A percentile compares a stretch with the other conserved stretches of the same genome.
Conservation (phyloP, 2,329 filamentous ascomycete genomes). For the Arachnopeziza araneosa region DNA sequence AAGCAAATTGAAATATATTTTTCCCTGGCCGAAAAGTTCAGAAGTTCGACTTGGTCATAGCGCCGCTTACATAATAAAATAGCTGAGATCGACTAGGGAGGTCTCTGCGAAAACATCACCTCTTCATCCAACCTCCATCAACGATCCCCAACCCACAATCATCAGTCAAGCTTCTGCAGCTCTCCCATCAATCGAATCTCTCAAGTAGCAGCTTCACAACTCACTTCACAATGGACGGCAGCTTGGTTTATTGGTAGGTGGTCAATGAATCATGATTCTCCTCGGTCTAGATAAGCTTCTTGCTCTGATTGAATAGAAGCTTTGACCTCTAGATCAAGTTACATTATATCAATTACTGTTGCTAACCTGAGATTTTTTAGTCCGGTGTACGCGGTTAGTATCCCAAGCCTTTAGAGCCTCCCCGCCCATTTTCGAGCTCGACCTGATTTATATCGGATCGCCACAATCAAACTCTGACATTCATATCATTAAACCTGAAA, state of each 20-base stretch:
- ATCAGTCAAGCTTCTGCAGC: slow-evolving; percentile 20
- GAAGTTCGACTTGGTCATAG: background rate
- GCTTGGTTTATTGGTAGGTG: slow-evolving; percentile 58
- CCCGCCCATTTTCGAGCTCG: slow-evolving; percentile 9
- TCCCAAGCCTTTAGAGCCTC: slow-evolving; percentile 17
- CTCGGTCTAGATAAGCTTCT: slow-evolving; percentile 17
- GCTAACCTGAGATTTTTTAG: slow-evolving; percentile 51
- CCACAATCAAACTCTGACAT: slow-evolving; percentile 10
- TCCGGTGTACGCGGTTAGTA: slow-evolving; percentile 98
- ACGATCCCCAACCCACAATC: slow-evolving; percentile 21
- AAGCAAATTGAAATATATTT: background rate
- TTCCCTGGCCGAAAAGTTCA: background rate
- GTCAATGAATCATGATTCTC: slow-evolving; percentile 26
- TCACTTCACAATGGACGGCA: slow-evolving; percentile 62
- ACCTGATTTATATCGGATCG: background rate
- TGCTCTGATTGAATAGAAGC: background rate
- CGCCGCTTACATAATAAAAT: slow-evolving; percentile 3
- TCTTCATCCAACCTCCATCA: slow-evolving; percentile 19
- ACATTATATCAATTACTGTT: slow-evolving; percentile 11
- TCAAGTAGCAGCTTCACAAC: slow-evolving; percentile 22
- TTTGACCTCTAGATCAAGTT: background rate
- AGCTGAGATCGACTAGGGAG: slow-evolving; percentile 1
- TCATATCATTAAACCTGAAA: slow-evolving; percentile 7
- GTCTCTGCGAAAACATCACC: background rate
- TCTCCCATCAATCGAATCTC: slow-evolving; percentile 11